Base-by-base conservation (phyloP, 257 asterid genomes). In the Paraleonurus japonicus region DNA sequence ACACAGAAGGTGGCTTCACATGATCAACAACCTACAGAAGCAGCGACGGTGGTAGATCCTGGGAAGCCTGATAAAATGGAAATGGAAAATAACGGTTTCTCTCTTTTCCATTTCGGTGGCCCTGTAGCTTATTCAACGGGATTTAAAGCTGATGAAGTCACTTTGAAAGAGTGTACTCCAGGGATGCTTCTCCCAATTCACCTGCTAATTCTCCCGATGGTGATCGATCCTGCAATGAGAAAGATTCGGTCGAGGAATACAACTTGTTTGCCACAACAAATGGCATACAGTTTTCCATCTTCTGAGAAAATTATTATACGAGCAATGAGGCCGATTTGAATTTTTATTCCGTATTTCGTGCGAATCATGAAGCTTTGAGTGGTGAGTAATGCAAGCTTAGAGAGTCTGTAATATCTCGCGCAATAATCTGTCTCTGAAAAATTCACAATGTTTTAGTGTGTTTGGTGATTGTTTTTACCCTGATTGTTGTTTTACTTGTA, bases 21-120 rank as follows among this genome's bases (percentile, higher is more conserved):
- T 10, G 85, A 71, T 27, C 70, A 72, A 65, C 78, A 66, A 74
- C 73, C 66, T 20, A 74, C 61, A 71, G 87, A 79, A 69, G 67
- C 76, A 76, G 74, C 73, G 28, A 72, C 69, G 51, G 80, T 54
- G 55, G 82, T 67, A 17, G 83, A 85, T 71, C 69, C 67, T 51
- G 78, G 57, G 69, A 83, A 85, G 78, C 54, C 84, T 19, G 83
- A 80, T n/a, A 81, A 73, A 77, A 33, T 72, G 69, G 88, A 73
- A 22, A 67, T 32, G 32, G 84, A 72, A 63, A 83, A 75, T 57
- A 78, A 84, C 37, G 95, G 86, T 65, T 92, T 95, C 86, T 95
- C 99, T 63, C 97, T 95, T 66, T 95, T 95, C 84, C 98, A 92
- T 81, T 89, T 85, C 78, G 96, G 96, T 48, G 94, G 96, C 35